phyloP scores from a whole-genome alignment of 306 rosid genomes.

The Oxytropis ochrocephala region DNA sequence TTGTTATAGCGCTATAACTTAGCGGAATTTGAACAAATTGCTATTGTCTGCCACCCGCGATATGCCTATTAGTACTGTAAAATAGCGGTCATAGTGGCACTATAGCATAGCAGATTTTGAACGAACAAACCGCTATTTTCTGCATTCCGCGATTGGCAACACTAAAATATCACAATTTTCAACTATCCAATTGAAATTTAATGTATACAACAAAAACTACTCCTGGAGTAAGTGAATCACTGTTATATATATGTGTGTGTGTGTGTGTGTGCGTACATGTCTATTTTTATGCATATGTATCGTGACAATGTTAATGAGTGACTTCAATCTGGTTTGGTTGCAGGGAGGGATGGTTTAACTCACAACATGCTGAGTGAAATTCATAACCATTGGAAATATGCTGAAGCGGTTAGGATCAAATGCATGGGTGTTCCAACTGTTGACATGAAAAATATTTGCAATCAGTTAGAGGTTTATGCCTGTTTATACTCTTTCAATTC shows the following conservation, averaged over 20 bases:
- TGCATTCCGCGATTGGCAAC: no score
- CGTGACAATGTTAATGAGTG: background rate
- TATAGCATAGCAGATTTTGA: no score
- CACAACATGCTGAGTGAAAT: conserved; percentile 89
- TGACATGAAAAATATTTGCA: conserved; percentile 83
- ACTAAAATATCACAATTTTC: background rate
- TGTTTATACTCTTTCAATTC: background rate
- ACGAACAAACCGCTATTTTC: no score
- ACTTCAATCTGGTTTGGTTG: conserved; percentile 9
- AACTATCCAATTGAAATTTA: background rate
- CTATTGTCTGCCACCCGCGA: no score
- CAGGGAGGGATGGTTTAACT: conserved; percentile 95
- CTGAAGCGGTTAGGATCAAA: conserved; percentile 82
- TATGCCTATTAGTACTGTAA: no score
- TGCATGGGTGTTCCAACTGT: conserved; percentile 90
- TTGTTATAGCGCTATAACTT: no score
- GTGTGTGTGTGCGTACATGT: background rate
- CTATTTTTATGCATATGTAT: background rate
- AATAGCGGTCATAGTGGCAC: no score
- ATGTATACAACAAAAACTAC: background rate
- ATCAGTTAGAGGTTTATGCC: conserved; percentile 67
- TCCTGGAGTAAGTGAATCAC: background rate
- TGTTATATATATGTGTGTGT: no score
- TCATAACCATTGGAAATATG: conserved; percentile 72
- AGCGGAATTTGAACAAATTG: no score